phyloP scores from a whole-genome alignment of 2,329 filamentous ascomycete species.

The Apiospora koreana region DNA sequence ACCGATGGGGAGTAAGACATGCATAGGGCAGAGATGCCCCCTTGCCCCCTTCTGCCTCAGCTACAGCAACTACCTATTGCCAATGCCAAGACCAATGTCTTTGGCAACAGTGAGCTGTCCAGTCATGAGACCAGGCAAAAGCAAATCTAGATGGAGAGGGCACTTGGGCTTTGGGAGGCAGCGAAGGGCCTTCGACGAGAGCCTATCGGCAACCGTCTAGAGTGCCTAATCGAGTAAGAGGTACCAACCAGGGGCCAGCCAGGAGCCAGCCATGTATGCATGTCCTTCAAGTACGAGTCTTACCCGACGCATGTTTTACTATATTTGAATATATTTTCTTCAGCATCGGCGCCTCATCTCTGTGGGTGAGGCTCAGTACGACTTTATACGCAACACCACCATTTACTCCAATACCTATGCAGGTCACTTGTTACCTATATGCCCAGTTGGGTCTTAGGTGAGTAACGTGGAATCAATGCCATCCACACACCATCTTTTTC shows the following conservation, averaged over 20 bases:
- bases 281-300: background rate
- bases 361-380: background rate
- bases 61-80: background rate
- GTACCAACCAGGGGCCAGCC: background rate
- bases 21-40: background rate
- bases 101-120: background rate
- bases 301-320: background rate
- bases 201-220: background rate
- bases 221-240: background rate
- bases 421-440: background rate
- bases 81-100: background rate
- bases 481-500: background rate
- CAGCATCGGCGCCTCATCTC: background rate
- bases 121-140: background rate
- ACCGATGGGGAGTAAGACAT: background rate
- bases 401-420: too few relatives aligned
- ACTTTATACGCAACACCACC: too few relatives aligned
- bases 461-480: background rate
- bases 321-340: background rate
- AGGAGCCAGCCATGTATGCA: background rate
- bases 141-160: background rate
- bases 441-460: background rate
- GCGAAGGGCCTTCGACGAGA: background rate
- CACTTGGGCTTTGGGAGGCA: background rate
- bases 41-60: too few relatives aligned